Conservation (phyloP, 2,329 filamentous ascomycete species). For the Stachybotrys chlorohalonatus region DNA sequence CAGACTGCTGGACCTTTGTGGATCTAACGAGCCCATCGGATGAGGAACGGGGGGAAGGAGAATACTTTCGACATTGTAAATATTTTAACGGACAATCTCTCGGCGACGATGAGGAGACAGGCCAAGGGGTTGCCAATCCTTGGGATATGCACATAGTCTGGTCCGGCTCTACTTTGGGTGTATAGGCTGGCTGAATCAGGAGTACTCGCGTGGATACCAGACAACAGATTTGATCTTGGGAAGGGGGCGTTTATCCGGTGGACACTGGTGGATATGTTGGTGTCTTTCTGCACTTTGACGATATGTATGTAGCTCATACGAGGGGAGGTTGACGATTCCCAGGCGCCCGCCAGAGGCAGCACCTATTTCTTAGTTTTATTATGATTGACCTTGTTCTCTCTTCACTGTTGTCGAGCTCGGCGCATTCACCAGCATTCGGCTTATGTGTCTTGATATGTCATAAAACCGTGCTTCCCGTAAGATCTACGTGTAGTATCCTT, state of each 20-base stretch:
- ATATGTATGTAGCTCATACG: not conserved
- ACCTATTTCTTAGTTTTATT: not conserved
- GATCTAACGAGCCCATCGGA: constrained; percentile 29
- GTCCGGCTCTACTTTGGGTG: not conserved
- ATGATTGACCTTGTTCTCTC: not conserved
- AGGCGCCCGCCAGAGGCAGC: not conserved
- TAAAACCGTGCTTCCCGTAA: too few species aligned
- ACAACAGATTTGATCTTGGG: not conserved
- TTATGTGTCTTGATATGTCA: too few species aligned
- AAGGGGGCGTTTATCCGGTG: not conserved
- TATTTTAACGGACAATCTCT: not conserved
- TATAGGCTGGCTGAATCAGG: constrained; percentile 6
- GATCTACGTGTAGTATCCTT: too few species aligned
- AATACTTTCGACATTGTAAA: not conserved
- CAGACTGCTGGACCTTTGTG: constrained; percentile 30
- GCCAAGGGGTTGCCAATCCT: constrained; percentile 7
- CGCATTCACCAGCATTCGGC: too few species aligned
- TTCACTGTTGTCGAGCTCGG: too few species aligned
- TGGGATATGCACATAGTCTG: constrained; percentile 20
- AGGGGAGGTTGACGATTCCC: not conserved
- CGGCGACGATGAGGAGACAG: constrained; percentile 5
- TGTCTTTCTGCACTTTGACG: not conserved
- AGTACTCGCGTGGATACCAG: constrained; percentile 5
- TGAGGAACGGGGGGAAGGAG: not conserved
- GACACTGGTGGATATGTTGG: not conserved